Evolutionary conservation across 768 basidiomycete species (phyloP).

Genomic region (Amanita brunnescens): DNA sequence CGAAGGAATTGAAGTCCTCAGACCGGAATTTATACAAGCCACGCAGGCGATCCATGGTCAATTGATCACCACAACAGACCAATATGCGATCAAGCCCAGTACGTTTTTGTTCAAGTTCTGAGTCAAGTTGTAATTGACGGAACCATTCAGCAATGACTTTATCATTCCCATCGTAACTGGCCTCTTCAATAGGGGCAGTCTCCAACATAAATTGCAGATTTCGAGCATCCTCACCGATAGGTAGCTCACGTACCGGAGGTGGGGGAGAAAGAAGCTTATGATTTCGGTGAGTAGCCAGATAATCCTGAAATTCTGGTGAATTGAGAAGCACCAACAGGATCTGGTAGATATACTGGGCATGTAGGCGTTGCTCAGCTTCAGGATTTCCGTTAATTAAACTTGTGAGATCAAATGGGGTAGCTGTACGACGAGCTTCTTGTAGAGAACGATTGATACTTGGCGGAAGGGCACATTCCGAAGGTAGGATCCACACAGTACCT

Average conservation of each 20-base stretch:
- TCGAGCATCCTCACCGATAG: neutral
- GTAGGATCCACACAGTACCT: constrained; percentile 25
- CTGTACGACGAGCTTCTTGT: too few species aligned
- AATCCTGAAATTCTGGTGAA: too few species aligned
- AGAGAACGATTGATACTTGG: too few species aligned
- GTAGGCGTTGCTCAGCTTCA: too few species aligned
- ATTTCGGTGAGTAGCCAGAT: too few species aligned
- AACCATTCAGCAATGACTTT: constrained; percentile 24
- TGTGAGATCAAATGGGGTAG: too few species aligned
- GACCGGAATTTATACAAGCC: constrained; percentile 25
- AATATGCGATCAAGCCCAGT: constrained; percentile 18
- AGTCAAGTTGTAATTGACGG: constrained; percentile 17
- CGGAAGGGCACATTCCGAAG: constrained; percentile 6
- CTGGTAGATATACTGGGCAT: too few species aligned
- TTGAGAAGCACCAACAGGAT: too few species aligned
- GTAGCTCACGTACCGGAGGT: too few species aligned
- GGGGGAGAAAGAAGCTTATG: too few species aligned
- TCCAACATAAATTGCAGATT: constrained; percentile 28
- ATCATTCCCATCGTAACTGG: constrained; percentile 29
- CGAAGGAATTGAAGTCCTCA: constrained; percentile 30
- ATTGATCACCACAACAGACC: constrained; percentile 26
- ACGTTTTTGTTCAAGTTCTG: constrained; percentile 14
- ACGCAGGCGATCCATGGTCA: constrained; percentile 29
- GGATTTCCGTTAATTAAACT: too few species aligned
- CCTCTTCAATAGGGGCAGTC: constrained; percentile 26